A percentile compares a stretch with the other conserved stretches of the same genome.
Evolutionary conservation across 306 rosid genomes (phyloP).

Genomic region (Canavalia gladiata): DNA sequence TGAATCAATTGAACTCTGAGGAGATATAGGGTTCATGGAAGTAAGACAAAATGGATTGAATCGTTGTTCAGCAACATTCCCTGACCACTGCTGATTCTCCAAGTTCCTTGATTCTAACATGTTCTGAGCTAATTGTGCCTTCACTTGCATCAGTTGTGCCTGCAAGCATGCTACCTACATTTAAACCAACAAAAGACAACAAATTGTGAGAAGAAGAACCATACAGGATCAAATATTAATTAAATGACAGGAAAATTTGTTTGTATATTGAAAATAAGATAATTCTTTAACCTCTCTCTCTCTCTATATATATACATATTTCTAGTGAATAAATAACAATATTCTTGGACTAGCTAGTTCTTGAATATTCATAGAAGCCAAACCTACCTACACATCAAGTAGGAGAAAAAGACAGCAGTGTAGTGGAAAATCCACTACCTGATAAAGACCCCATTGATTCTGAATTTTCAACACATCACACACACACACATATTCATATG

Average conservation of each 20-base stretch:
- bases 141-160: constrained; percentile 87
- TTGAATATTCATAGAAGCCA: constrained; percentile 29
- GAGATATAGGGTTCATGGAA: constrained; percentile 76
- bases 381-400: constrained; percentile 18
- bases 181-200: not conserved
- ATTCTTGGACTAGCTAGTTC: constrained; percentile 29
- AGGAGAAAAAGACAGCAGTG: not conserved
- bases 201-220: constrained; percentile 11
- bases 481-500: too few relatives aligned
- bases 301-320: not conserved
- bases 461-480: not conserved
- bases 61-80: constrained; percentile 50
- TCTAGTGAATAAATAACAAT: constrained; percentile 2
- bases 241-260: constrained; percentile 17
- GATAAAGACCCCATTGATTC: not conserved
- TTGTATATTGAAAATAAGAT: constrained; percentile 26
- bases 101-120: constrained; percentile 54
- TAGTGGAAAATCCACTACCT: constrained; percentile 21
- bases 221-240: not conserved
- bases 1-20: constrained; percentile 87
- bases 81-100: constrained; percentile 68
- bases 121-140: constrained; percentile 79
- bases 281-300: not conserved
- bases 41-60: constrained; percentile 54
- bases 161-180: constrained; percentile 87